Base-by-base conservation (phyloP, 768 basidiomycete genomes). In the Auriculariales sp. region DNA sequence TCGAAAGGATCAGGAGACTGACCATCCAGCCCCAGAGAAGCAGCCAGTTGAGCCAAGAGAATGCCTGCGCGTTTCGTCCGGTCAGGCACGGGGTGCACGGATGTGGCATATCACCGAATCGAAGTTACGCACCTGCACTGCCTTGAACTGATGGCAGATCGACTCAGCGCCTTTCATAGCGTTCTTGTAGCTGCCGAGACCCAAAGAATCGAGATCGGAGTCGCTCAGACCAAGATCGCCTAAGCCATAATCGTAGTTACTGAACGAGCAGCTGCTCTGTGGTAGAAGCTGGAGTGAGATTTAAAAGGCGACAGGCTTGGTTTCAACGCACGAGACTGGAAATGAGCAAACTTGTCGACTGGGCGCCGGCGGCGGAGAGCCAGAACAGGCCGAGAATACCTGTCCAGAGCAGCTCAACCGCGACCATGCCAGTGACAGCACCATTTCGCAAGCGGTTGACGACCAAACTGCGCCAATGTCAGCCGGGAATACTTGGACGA, bases 361-460 rank as follows among this genome's bases (percentile, higher is more conserved):
- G 42, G 7, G 55, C 48, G 15, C 55, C 60, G 3, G 36, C 58
- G 14, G 55, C 47, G 14, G 60, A 59, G 19, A 66, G 49, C 61
- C 61, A 66, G 12, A 66, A 51, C 24, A 64, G 49, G 49, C 57
- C 58, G 17, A 66, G 61, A 33, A 64, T 28, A 22, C 52, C 60
- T 57, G 42, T 11, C 56, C 55, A 59, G 34, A 19, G 24, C 19
- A 66, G 54, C 56, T 66, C 64, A 29, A 63, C 53, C 27, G 59
- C 48, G 42, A 66, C 57, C 51, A 56, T 53, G n/a, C 60, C 63
- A 11, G 60, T 60, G 55, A 64, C 54, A 1, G 61, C 56, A 17
- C 62, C 59, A 9, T 50, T 58, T 45, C 58, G 51, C 17, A 61
- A 9, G 25, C 55, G 46, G 49, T 62, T 61, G 36, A 64, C 46